Evolutionary conservation across 148 eudicot genomes (phyloP).

Genomic region (Rhododendron griersonianum): DNA sequence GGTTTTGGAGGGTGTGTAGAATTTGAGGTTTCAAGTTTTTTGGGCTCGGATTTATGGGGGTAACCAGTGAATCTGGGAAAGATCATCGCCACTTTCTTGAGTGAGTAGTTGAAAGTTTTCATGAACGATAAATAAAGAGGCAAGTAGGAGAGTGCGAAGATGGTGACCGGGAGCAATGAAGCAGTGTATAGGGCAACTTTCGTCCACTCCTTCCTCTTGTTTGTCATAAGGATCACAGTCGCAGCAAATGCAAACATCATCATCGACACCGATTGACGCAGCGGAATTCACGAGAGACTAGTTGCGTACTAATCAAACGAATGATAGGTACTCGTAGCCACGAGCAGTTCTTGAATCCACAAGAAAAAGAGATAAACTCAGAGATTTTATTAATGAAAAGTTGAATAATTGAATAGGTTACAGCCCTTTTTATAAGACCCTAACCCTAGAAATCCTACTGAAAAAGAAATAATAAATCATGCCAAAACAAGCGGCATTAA

Average conservation of each 20-base stretch:
- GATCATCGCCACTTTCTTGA: neutral
- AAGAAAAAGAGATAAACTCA: too few species aligned
- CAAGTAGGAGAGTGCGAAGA: neutral
- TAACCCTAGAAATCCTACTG: too few species aligned
- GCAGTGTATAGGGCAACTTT: slow-evolving; percentile 3
- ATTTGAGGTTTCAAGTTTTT: neutral
- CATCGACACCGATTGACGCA: slow-evolving; percentile 7
- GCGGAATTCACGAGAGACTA: too few species aligned
- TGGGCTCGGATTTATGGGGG: neutral
- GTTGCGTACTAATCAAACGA: too few species aligned
- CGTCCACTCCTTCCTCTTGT: neutral
- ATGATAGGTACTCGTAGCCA: too few species aligned
- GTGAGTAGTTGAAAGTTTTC: neutral
- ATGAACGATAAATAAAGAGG: neutral
- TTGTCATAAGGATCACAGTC: slow-evolving; percentile 1
- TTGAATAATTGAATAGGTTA: too few species aligned
- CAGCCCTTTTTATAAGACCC: too few species aligned
- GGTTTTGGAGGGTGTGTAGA: neutral
- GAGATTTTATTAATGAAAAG: too few species aligned
- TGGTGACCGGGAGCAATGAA: neutral
- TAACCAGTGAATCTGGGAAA: neutral
- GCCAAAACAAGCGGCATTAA: too few species aligned
- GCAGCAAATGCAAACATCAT: slow-evolving; percentile 12
- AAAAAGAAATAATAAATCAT: too few species aligned
- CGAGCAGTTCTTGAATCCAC: too few species aligned